These are phyloP conservation scores for Megacollybia platyphylla DNA, from an alignment of 1,284 basidiomycete genomes.

Conservation along the genomic window DNA sequence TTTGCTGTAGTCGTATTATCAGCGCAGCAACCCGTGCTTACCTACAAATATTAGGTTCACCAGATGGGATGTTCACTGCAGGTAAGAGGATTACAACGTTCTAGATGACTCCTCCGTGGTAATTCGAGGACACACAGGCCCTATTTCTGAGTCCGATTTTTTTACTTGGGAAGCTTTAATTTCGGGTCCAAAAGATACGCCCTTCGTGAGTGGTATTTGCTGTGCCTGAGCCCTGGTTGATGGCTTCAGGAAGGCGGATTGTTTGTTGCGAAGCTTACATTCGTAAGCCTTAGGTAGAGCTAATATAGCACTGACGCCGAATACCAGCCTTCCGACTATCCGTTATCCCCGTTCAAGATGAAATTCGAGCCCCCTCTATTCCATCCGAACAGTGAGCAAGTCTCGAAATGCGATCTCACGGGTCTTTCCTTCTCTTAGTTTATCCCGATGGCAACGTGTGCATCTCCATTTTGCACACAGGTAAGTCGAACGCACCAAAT, in stretches of 20 bases:
- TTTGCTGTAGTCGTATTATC: conserved; percentile 8
- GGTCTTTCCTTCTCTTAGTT: conserved; percentile 27
- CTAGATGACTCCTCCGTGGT: not conserved
- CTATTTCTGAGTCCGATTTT: conserved; percentile 90
- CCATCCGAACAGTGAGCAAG: conserved; percentile 85
- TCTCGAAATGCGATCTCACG: not conserved
- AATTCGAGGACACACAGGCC: conserved; percentile 35
- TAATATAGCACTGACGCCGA: too few relatives aligned
- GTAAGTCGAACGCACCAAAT: too few relatives aligned
- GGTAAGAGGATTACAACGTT: conserved; percentile 27
- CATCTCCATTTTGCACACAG: conserved; percentile 93
- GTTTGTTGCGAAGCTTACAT: conserved; percentile 86
- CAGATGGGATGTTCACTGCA: conserved; percentile 89
- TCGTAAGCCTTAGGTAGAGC: conserved; percentile 43
- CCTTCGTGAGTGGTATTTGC: conserved; percentile 54
- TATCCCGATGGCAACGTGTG: conserved; percentile 95
- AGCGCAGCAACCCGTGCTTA: not conserved
- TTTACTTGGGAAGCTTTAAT: conserved; percentile 98
- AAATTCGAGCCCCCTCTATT: conserved; percentile 94
- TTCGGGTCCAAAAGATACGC: conserved; percentile 92
- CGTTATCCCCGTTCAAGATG: conserved; percentile 96
- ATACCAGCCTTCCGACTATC: conserved; percentile 78
- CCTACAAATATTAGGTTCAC: conserved; percentile 43
- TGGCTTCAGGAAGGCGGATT: conserved; percentile 80
- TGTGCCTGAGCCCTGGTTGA: not conserved